Conservation (phyloP, 2,329 filamentous ascomycete genomes). For the Calonectria henricotiae region DNA sequence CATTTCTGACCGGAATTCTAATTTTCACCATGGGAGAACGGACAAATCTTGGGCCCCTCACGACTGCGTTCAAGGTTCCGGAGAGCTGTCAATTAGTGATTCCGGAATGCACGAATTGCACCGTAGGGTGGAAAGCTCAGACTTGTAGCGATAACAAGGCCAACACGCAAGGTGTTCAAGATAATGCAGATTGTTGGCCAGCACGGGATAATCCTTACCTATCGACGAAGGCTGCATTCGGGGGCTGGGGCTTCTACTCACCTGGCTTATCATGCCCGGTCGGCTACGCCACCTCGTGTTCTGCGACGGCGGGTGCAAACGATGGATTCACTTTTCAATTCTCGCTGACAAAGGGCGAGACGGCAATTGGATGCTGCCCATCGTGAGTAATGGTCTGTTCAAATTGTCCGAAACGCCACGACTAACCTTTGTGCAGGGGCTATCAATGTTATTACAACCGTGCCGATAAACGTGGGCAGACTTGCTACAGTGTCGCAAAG, state of each 20-base stretch:
- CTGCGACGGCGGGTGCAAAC: slow-evolving; percentile 47
- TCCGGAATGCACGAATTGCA: slow-evolving; percentile 45
- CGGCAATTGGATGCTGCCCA: slow-evolving; percentile 57
- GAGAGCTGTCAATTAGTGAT: slow-evolving; percentile 44
- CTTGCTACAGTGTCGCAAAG: slow-evolving; percentile 29
- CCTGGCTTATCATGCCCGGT: slow-evolving; percentile 55
- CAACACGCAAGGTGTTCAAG: background rate
- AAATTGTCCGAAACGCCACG: background rate
- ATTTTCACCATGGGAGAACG: slow-evolving; percentile 8
- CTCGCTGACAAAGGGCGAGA: slow-evolving; percentile 50
- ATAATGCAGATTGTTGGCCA: slow-evolving; percentile 1
- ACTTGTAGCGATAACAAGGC: background rate
- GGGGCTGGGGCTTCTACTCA: slow-evolving; percentile 22
- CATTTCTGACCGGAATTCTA: too few species aligned
- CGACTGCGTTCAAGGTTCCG: slow-evolving; percentile 46
- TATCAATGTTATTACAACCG: slow-evolving; percentile 20
- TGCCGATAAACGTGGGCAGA: slow-evolving; percentile 22
- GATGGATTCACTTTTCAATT: slow-evolving; percentile 53
- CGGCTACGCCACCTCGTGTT: slow-evolving; percentile 55
- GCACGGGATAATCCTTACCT: background rate
- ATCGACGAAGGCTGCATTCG: background rate
- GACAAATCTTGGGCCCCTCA: slow-evolving; percentile 49
- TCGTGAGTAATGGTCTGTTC: slow-evolving; percentile 42
- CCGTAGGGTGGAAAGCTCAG: slow-evolving; percentile 3
- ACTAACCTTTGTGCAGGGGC: slow-evolving; percentile 23